Base-by-base conservation (phyloP, 352 stramenopile species). In the Blastocystis hominis region DNA sequence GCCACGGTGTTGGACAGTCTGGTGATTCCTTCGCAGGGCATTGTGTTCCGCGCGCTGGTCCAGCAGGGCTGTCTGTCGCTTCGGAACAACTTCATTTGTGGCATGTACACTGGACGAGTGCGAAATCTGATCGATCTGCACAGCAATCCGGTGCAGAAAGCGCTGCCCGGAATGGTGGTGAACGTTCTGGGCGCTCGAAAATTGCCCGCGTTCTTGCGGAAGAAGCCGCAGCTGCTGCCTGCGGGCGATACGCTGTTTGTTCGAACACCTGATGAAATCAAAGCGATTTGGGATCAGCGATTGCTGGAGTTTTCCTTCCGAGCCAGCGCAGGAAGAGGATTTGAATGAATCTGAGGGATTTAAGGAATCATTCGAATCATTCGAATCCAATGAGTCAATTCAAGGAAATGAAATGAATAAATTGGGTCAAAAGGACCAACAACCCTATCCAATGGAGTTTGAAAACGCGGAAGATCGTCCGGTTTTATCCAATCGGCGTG, bases 231-330 rank as follows among this genome's bases (percentile, higher is more conserved):
- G 24, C 34, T 54, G 24, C 46, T 84, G 50, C 72, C 72, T 38
- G 36, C 47, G 6, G 72, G 72, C 17, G 44, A 84, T 30, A 84
- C 72, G 4, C 72, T 84, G 53, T 84, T 84, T 46, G 72, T 84
- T 38, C 15, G 72, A 30, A 66, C 5, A 15, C 20, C 50, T 3
- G 55, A 66, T 17, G 72, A 84, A 53, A 84, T 84, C 44, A 53
- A 84, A 9, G 55, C n/a, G 72, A 84, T 84, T 66, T 66, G 40
- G 72, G 72, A 84, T 6, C 72, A 84, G 50, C 72, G 72, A 10
- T 44, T 84, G 40, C 50, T 66, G 72, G 72, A 84, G 30, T 47
- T 46, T 64, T 38, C 13, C 7, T 64, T 84, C 47, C 66, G 9
- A 68, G 54, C 20, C 2, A 24, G 17, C 30, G n/a, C 30, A 5